Conservation (phyloP, 805 yeast species). For the Jamesozyma piceae region DNA sequence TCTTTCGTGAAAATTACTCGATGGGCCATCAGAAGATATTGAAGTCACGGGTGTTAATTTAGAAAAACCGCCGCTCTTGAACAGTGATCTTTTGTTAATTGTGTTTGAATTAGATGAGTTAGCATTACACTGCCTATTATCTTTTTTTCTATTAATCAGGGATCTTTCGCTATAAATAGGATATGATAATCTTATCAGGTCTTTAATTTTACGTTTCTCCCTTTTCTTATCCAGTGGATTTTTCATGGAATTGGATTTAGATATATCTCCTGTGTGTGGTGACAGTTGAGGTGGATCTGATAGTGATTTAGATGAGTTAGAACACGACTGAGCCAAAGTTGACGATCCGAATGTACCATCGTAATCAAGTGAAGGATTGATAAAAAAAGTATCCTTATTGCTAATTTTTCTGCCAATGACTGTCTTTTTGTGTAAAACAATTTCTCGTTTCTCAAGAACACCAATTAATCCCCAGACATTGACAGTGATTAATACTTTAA, state of each 20-base stretch:
- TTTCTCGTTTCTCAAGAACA: slow-evolving; percentile 23
- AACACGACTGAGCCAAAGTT: neutral
- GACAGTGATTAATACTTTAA: slow-evolving; percentile 23
- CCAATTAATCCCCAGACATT: slow-evolving; percentile 29
- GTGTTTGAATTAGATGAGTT: neutral
- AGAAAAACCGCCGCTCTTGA: neutral
- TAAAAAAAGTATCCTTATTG: slow-evolving; percentile 23
- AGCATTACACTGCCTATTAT: slow-evolving; percentile 2
- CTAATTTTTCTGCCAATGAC: slow-evolving; percentile 27
- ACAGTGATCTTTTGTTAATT: neutral
- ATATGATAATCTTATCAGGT: neutral
- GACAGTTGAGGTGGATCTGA: neutral
- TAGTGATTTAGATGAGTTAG: neutral
- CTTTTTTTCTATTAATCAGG: slow-evolving; percentile 7
- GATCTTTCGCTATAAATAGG: slow-evolving; percentile 12
- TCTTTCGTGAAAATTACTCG: neutral
- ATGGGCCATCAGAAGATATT: neutral
- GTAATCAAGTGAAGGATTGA: slow-evolving; percentile 19
- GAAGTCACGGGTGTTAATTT: neutral
- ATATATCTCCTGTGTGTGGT: neutral
- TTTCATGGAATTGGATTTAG: neutral
- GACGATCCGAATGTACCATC: neutral
- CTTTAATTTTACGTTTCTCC: neutral
- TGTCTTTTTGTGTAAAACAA: slow-evolving; percentile 19
- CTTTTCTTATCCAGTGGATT: too few relatives aligned